Conservation (phyloP, 2,329 filamentous ascomycete species). For the Penicillium sp. region DNA sequence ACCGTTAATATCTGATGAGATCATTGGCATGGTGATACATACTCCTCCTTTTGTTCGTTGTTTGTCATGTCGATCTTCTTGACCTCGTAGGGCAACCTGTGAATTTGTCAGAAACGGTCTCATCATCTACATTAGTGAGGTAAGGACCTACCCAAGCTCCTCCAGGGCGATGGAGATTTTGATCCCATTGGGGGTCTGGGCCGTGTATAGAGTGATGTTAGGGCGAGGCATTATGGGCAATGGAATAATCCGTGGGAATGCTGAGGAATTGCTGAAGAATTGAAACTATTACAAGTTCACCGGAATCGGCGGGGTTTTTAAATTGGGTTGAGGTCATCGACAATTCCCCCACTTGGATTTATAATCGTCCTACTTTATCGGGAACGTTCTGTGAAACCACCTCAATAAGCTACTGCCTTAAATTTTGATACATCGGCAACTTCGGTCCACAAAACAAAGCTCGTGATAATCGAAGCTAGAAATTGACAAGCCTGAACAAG, state of each 20-base stretch:
- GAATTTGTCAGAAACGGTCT: conserved; percentile 13
- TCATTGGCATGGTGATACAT: conserved; percentile 11
- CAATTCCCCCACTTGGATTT: conserved; percentile 15
- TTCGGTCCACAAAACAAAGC: not conserved
- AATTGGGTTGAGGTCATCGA: not conserved
- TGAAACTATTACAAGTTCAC: not conserved
- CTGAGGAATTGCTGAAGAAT: not conserved
- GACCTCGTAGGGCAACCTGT: conserved; percentile 70
- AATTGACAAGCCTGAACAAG: no score
- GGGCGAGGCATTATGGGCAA: conserved; percentile 39
- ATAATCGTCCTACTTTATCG: conserved; percentile 7
- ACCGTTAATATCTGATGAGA: conserved; percentile 6
- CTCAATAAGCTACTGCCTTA: not conserved
- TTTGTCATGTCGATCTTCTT: conserved; percentile 69
- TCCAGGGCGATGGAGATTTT: conserved; percentile 85
- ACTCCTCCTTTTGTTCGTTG: conserved; percentile 73
- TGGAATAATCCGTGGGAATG: not conserved
- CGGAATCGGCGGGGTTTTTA: not conserved
- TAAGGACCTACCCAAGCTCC: conserved; percentile 63
- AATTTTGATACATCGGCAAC: not conserved
- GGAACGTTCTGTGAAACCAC: not conserved
- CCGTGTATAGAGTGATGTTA: conserved; percentile 78
- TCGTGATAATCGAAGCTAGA: no score
- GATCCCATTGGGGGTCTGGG: conserved; percentile 83
- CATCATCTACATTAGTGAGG: not conserved